Evolutionary conservation across 176 grass and related monocot species (phyloP).

Genomic region (Bonia amplexicaulis): DNA sequence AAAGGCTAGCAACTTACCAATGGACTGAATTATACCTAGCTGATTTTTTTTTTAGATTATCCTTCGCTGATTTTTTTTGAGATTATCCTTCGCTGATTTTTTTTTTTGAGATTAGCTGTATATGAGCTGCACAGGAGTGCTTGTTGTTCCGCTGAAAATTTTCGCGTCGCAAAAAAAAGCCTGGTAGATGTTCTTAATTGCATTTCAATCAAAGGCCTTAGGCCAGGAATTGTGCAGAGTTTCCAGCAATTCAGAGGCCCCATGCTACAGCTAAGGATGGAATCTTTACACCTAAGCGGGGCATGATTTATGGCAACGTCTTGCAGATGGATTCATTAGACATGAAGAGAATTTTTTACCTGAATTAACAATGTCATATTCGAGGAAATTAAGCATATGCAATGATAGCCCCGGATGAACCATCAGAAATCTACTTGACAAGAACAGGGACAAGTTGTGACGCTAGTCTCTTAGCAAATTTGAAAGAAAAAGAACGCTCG

Average conservation of each 20-base stretch:
- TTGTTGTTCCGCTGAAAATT: background rate
- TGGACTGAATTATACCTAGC: background rate
- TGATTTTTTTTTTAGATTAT: background rate
- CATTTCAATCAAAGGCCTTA: slow-evolving; percentile 6
- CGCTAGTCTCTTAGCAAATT: too few relatives aligned
- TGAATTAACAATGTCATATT: background rate
- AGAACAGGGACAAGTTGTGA: background rate
- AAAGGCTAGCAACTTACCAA: background rate
- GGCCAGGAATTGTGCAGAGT: slow-evolving; percentile 28
- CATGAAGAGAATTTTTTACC: background rate
- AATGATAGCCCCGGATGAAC: background rate
- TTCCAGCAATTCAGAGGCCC: slow-evolving; percentile 36
- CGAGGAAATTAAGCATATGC: background rate
- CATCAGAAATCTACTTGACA: background rate
- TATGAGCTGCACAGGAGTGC: background rate
- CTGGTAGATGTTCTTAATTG: background rate
- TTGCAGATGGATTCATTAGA: background rate
- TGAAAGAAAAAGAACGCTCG: too few relatives aligned
- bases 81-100: too few relatives aligned
- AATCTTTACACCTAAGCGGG: slow-evolving; percentile 47
- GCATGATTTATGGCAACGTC: slow-evolving; percentile 41
- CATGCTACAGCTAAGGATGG: slow-evolving; percentile 21
- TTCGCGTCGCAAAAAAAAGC: background rate
- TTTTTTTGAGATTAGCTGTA: too few relatives aligned
- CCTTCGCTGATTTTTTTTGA: background rate